Percentiles rank a stretch among this genome's conserved stretches.
phyloP scores from a whole-genome alignment of 1,284 basidiomycete genomes.

The Amylostereum chailletii region DNA sequence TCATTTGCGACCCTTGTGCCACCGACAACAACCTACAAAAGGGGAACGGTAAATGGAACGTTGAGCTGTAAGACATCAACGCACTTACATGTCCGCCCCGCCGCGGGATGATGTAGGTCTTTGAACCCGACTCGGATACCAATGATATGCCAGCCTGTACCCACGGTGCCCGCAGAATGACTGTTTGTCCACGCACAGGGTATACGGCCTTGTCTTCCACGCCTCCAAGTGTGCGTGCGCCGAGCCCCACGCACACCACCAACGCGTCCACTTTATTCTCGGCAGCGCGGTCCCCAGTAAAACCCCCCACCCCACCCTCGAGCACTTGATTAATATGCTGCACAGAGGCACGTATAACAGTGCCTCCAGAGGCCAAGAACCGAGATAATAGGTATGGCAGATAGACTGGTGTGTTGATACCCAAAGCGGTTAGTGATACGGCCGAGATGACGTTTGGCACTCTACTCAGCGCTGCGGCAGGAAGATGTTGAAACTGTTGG shows the following conservation, averaged over 20 bases:
- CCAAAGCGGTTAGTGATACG: conserved; percentile 53
- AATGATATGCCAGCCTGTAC: conserved; percentile 49
- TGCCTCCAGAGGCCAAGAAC: conserved; percentile 55
- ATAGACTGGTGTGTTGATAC: conserved; percentile 62
- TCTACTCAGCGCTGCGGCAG: conserved; percentile 28
- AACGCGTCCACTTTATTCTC: conserved; percentile 34
- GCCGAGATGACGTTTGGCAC: conserved; percentile 35
- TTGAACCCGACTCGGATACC: conserved; percentile 32
- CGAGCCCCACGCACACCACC: conserved; percentile 59
- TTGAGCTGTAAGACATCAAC: not conserved
- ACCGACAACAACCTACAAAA: conserved; percentile 50
- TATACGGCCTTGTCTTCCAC: conserved; percentile 38
- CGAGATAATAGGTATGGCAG: conserved; percentile 57
- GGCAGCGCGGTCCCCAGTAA: conserved; percentile 19
- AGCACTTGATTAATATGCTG: conserved; percentile 60
- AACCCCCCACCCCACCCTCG: conserved; percentile 44
- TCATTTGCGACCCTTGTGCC: conserved; percentile 55
- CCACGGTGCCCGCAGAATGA: conserved; percentile 41
- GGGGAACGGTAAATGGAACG: not conserved
- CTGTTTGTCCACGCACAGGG: conserved; percentile 46
- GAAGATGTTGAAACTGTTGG: conserved; percentile 40
- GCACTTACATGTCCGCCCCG: conserved; percentile 52
- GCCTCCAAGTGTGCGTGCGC: conserved; percentile 36
- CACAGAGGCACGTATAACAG: conserved; percentile 42
- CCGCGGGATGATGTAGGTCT: conserved; percentile 66